Percentiles rank a stretch among this genome's conserved stretches.
Evolutionary conservation across 1,284 basidiomycete species (phyloP).

Genomic region (Rhodotorula sp.): DNA sequence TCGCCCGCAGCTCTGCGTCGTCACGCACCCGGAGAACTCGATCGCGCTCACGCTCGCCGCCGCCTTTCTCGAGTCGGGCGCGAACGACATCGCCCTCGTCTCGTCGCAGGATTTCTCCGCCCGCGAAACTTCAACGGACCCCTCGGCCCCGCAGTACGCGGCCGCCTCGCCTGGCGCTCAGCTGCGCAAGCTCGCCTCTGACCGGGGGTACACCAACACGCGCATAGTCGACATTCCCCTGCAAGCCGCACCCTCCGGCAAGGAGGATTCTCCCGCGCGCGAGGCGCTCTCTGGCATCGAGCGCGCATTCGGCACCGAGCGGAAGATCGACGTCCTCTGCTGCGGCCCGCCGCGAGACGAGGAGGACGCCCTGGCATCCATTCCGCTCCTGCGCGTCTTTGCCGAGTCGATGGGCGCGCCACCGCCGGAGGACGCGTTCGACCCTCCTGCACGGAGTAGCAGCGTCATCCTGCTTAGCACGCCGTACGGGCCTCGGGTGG

Average conservation of each 20-base stretch:
- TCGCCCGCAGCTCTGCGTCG: not conserved
- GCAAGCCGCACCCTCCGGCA: not conserved
- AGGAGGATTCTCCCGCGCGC: not conserved
- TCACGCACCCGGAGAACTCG: not conserved
- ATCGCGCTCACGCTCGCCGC: conserved; percentile 7
- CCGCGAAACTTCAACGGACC: too few species aligned
- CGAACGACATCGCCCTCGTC: not conserved
- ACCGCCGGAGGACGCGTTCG: not conserved
- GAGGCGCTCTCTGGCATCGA: not conserved
- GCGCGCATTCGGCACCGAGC: not conserved
- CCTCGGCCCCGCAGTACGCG: not conserved
- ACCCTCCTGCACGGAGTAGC: not conserved
- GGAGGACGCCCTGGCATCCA: not conserved
- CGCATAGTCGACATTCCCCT: not conserved
- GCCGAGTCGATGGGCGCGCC: not conserved
- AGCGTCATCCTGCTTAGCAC: conserved; percentile 1
- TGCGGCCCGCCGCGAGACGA: not conserved
- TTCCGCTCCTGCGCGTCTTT: not conserved
- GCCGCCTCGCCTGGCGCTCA: not conserved
- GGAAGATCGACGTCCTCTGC: not conserved
- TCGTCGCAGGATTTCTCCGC: too few species aligned
- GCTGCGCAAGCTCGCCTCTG: not conserved
- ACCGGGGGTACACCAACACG: not conserved
- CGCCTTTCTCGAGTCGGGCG: conserved; percentile 11
- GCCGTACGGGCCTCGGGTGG: conserved; percentile 7